These are phyloP conservation scores for Sinapis alba DNA, from an alignment of 441 rosid species.

Conservation along the genomic window DNA sequence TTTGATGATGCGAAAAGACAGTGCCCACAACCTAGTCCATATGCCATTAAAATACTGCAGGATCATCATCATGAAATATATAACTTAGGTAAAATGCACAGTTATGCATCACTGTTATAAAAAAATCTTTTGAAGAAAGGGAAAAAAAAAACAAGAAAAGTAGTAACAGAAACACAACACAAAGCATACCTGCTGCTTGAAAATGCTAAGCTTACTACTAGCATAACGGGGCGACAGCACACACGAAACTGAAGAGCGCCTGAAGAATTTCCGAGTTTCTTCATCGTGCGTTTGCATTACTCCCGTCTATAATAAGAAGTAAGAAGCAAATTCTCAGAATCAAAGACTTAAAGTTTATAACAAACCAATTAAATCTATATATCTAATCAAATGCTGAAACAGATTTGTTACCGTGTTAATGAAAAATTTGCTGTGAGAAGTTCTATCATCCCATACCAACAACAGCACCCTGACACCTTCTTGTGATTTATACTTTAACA, in stretches of 20 bases:
- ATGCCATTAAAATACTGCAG: slow-evolving; percentile 19
- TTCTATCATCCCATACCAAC: slow-evolving; percentile 89
- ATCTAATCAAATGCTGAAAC: background rate
- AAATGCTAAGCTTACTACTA: slow-evolving; percentile 96
- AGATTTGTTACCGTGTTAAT: slow-evolving; percentile 57
- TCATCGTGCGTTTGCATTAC: slow-evolving; percentile 94
- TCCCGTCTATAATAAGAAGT: slow-evolving; percentile 58
- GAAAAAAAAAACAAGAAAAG: background rate
- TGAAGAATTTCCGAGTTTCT: slow-evolving; percentile 84
- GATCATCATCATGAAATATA: slow-evolving; percentile 12
- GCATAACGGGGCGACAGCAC: slow-evolving; percentile 88
- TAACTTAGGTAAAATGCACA: background rate
- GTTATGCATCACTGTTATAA: background rate
- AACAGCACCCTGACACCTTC: slow-evolving; percentile 84
- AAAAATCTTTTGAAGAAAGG: background rate
- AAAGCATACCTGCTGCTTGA: slow-evolving; percentile 93
- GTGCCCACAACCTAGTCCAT: slow-evolving; percentile 81
- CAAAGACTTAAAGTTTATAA: background rate
- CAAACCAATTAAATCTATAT: background rate
- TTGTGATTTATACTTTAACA: slow-evolving; percentile 77
- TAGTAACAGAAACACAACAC: slow-evolving; percentile 34
- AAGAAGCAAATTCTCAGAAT: background rate
- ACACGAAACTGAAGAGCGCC: slow-evolving; percentile 84
- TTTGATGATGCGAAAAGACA: slow-evolving; percentile 86
- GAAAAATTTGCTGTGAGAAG: slow-evolving; percentile 76